Conservation (phyloP, 495 filamentous ascomycete genomes). For the Aspergillus cavernicola region DNA sequence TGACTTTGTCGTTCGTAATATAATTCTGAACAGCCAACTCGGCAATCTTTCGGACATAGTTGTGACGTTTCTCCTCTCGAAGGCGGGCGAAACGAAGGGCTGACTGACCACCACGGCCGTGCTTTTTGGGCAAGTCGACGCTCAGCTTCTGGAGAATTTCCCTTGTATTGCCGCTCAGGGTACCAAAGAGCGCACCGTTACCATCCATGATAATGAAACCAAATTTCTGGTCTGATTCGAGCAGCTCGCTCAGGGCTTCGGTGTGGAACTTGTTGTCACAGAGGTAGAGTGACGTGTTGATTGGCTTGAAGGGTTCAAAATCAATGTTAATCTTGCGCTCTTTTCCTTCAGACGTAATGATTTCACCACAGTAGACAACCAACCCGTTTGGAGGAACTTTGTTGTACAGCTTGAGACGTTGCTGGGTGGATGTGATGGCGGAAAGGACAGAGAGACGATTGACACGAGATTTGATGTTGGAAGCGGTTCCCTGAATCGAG, state of each 20-base stretch:
- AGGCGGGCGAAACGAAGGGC: constrained; percentile 98
- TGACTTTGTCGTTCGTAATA: constrained; percentile 96
- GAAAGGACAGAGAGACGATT: constrained; percentile 96
- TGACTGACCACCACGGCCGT: constrained; percentile 98
- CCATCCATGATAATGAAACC: constrained; percentile 99
- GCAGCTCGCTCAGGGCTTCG: constrained; percentile 89
- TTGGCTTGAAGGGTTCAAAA: constrained; percentile 99
- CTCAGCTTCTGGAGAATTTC: constrained; percentile 97
- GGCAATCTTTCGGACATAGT: constrained; percentile 98
- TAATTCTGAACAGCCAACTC: constrained; percentile 97
- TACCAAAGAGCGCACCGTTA: constrained; percentile 95
- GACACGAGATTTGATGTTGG: constrained; percentile 99
- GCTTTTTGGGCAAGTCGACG: constrained; percentile 98
- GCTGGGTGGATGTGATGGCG: constrained; percentile 97
- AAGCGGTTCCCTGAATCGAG: constrained; percentile 74
- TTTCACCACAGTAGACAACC: constrained; percentile 99
- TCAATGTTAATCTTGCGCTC: constrained; percentile 99
- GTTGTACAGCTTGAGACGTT: constrained; percentile 96
- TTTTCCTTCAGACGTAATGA: constrained; percentile 96
- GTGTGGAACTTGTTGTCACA: constrained; percentile 99
- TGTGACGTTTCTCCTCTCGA: constrained; percentile 99
- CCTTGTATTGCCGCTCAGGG: constrained; percentile 91
- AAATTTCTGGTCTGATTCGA: constrained; percentile 98
- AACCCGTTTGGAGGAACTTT: constrained; percentile 97
- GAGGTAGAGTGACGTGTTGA: constrained; percentile 98